Percentiles rank a stretch among this genome's conserved stretches.
Conservation (phyloP, 1,139 yeast genomes). For the Taphrina betulina region DNA sequence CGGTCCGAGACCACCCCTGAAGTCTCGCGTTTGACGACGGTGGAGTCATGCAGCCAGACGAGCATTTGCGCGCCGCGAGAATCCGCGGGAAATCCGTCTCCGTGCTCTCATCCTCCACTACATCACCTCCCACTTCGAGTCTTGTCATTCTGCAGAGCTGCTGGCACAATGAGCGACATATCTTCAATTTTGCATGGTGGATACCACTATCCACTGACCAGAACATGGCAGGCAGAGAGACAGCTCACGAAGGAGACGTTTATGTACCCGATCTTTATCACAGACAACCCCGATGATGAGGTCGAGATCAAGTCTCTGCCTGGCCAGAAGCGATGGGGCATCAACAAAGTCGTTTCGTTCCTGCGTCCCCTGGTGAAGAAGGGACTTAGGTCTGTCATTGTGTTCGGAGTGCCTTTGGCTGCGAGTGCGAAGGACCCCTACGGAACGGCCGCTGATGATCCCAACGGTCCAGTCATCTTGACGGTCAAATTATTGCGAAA, state of each 20-base stretch:
- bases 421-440: conserved; percentile 71
- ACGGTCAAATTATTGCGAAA: conserved; percentile 65
- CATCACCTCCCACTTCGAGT: too few species aligned
- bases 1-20: too few species aligned
- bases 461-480: conserved; percentile 87
- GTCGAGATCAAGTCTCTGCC: conserved; percentile 73
- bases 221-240: conserved; percentile 89
- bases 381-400: conserved; percentile 80
- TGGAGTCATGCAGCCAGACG: too few species aligned
- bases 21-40: too few species aligned
- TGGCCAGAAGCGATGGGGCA: conserved; percentile 75
- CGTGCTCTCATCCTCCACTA: too few species aligned
- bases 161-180: conserved; percentile 30
- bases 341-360: conserved; percentile 72
- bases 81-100: too few species aligned
- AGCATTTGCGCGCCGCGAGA: too few species aligned
- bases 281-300: conserved; percentile 81
- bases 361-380: conserved; percentile 68
- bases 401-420: conserved; percentile 86
- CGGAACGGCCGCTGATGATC: conserved; percentile 94
- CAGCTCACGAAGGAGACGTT: conserved; percentile 68
- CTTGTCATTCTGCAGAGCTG: too few species aligned
- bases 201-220: conserved; percentile 80
- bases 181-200: conserved; percentile 44
- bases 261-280: conserved; percentile 85